Percentiles rank a stretch among this genome's conserved stretches.
Conservation (phyloP, 2,329 filamentous ascomycete species). For the Exophiala xenobiotica region DNA sequence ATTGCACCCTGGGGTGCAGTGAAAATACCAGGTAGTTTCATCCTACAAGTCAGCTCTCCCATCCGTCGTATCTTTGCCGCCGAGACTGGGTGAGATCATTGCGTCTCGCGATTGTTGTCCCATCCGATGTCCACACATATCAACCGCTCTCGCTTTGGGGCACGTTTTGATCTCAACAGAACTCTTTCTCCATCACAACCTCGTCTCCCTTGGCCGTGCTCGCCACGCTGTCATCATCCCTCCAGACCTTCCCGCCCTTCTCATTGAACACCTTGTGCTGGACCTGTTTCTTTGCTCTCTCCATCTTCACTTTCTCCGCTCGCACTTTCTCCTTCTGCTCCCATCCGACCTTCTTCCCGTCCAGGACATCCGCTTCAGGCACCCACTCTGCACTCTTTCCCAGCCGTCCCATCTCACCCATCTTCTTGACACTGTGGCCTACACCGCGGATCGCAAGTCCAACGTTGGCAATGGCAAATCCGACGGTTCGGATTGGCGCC, state of each 20-base stretch:
- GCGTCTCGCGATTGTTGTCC: no score
- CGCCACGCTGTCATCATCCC: constrained; percentile 20
- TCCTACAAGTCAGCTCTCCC: no score
- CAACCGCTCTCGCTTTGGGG: no score
- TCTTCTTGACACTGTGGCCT: constrained; percentile 22
- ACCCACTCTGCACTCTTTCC: constrained; percentile 26
- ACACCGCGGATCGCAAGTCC: constrained; percentile 18
- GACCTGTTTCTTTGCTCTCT: constrained; percentile 13
- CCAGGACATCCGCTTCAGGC: constrained; percentile 18
- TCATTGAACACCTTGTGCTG: constrained; percentile 21
- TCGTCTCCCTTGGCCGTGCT: constrained; percentile 14
- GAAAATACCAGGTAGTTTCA: no score
- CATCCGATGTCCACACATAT: no score
- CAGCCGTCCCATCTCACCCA: constrained; percentile 22
- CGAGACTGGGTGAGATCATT: no score
- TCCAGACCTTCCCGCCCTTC: constrained; percentile 24
- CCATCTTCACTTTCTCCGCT: constrained; percentile 8
- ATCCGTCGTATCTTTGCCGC: no score
- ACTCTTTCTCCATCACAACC: constrained; percentile 1
- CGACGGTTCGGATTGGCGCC: constrained; percentile 25
- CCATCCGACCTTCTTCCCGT: constrained; percentile 25
- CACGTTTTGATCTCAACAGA: no score
- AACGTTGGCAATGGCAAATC: constrained; percentile 12
- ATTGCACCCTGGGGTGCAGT: no score
- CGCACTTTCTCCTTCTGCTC: constrained; percentile 11